A percentile compares a stretch with the other conserved stretches of the same genome.
Evolutionary conservation across 208 protist genomes (phyloP).

Genomic region (Trypanosoma melophagium): DNA sequence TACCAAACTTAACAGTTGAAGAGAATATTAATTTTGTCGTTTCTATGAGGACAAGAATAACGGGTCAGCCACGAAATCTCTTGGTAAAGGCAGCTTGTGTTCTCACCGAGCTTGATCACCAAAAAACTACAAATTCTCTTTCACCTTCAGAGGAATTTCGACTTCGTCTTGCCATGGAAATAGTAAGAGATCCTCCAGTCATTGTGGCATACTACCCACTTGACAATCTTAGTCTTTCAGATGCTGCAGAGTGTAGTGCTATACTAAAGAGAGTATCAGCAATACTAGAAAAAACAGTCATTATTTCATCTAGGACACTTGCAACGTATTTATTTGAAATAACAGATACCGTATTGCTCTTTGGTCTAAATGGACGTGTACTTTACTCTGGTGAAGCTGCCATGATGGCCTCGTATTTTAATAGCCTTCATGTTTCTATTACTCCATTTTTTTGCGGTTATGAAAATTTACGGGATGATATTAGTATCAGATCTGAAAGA

Average conservation of each 20-base stretch:
- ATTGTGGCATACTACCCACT: slow-evolving; percentile 48
- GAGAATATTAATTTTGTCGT: slow-evolving; percentile 58
- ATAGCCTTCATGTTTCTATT: slow-evolving; percentile 35
- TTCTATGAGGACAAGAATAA: slow-evolving; percentile 43
- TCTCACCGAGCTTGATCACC: slow-evolving; percentile 41
- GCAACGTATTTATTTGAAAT: slow-evolving; percentile 37
- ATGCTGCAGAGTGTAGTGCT: slow-evolving; percentile 27
- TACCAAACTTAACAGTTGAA: slow-evolving; percentile 50
- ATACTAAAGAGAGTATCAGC: slow-evolving; percentile 38
- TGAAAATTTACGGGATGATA: background rate
- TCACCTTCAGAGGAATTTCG: slow-evolving; percentile 41
- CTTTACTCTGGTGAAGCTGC: slow-evolving; percentile 48
- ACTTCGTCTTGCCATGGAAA: slow-evolving; percentile 59
- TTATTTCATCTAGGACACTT: slow-evolving; percentile 43
- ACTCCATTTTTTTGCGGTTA: background rate
- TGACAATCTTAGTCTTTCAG: slow-evolving; percentile 27
- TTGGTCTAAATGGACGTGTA: slow-evolving; percentile 37
- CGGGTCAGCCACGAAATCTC: slow-evolving; percentile 30
- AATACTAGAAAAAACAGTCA: slow-evolving; percentile 51
- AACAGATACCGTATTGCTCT: slow-evolving; percentile 42
- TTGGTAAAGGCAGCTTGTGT: slow-evolving; percentile 36
- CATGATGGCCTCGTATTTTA: slow-evolving; percentile 47
- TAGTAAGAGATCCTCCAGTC: slow-evolving; percentile 55
- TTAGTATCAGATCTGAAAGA: too few relatives aligned
- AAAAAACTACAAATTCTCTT: slow-evolving; percentile 33